Percentiles rank a stretch among this genome's conserved stretches.
These are phyloP conservation scores for Barbatosphaeria neglecta DNA, from an alignment of 495 filamentous ascomycete species.

Conservation along the genomic window DNA sequence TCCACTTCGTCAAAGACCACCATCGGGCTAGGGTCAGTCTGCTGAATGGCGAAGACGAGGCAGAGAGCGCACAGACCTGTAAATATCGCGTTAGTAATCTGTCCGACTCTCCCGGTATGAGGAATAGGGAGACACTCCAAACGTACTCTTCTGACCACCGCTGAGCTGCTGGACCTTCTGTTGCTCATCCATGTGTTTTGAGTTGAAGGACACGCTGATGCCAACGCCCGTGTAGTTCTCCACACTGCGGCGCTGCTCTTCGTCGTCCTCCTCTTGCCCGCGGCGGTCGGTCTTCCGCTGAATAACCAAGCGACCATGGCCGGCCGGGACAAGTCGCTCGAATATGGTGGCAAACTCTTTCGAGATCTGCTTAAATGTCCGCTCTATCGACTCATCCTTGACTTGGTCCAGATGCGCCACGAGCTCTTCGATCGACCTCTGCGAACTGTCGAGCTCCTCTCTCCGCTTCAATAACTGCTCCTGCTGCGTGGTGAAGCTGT, in stretches of 20 bases:
- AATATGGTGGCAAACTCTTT: constrained; percentile 87
- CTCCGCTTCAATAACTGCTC: constrained; percentile 71
- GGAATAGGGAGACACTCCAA: not conserved
- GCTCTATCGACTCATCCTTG: constrained; percentile 92
- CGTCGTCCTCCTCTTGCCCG: constrained; percentile 55
- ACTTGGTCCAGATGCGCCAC: constrained; percentile 86
- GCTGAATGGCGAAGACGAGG: constrained; percentile 96
- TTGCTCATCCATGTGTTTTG: constrained; percentile 87
- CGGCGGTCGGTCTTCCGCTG: constrained; percentile 75
- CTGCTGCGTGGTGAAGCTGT: constrained; percentile 86
- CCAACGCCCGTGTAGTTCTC: constrained; percentile 97
- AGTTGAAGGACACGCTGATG: constrained; percentile 98
- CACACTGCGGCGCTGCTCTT: constrained; percentile 56
- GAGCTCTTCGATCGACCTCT: constrained; percentile 77
- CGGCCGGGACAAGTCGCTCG: constrained; percentile 87
- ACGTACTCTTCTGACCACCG: constrained; percentile 91
- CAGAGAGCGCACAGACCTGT: constrained; percentile 86
- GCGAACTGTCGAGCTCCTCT: constrained; percentile 71
- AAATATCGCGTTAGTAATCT: constrained; percentile 11
- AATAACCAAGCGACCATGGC: constrained; percentile 82
- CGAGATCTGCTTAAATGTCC: constrained; percentile 96
- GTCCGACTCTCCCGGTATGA: not conserved
- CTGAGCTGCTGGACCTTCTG: constrained; percentile 95
- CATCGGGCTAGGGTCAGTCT: constrained; percentile 93
- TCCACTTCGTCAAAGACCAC: constrained; percentile 99